A percentile compares a stretch with the other conserved stretches of the same genome.
Conservation (phyloP, 805 yeast genomes). For the Candida sanyiensis region DNA sequence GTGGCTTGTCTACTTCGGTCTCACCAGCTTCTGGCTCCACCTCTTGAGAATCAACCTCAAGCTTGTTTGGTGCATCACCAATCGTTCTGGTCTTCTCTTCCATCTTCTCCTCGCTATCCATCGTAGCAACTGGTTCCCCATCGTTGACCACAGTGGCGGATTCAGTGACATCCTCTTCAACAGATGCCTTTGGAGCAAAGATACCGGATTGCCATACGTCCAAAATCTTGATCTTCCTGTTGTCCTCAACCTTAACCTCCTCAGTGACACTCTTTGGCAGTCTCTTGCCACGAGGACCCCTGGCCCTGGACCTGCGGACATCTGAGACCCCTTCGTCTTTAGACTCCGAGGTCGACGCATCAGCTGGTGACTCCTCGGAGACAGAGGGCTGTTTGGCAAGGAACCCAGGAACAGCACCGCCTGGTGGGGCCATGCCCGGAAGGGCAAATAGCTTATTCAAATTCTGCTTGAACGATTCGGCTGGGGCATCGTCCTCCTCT, state of each 20-base stretch:
- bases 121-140: no score
- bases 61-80: no score
- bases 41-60: no score
- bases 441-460: conserved; percentile 55
- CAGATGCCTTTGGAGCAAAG: conserved; percentile 3
- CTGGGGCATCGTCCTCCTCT: not conserved
- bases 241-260: conserved; percentile 21
- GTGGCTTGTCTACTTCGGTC: no score
- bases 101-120: no score
- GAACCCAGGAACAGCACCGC: conserved; percentile 23
- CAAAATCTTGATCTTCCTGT: conserved; percentile 18
- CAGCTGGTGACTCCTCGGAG: conserved; percentile 3
- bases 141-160: no score
- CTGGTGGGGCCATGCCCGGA: conserved; percentile 43
- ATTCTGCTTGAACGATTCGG: conserved; percentile 42
- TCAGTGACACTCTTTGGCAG: conserved; percentile 51
- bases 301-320: conserved; percentile 48
- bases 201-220: conserved; percentile 20
- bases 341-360: conserved; percentile 3
- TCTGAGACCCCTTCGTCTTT: conserved; percentile 25
- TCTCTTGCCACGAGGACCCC: conserved; percentile 70
- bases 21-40: no score
- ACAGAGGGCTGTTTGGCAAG: not conserved
- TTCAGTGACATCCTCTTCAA: not conserved
- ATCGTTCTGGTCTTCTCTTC: no score